Percentiles rank a stretch among this genome's conserved stretches.
Conservation (phyloP, 1,284 basidiomycete genomes). For the Farysia itapuensis region DNA sequence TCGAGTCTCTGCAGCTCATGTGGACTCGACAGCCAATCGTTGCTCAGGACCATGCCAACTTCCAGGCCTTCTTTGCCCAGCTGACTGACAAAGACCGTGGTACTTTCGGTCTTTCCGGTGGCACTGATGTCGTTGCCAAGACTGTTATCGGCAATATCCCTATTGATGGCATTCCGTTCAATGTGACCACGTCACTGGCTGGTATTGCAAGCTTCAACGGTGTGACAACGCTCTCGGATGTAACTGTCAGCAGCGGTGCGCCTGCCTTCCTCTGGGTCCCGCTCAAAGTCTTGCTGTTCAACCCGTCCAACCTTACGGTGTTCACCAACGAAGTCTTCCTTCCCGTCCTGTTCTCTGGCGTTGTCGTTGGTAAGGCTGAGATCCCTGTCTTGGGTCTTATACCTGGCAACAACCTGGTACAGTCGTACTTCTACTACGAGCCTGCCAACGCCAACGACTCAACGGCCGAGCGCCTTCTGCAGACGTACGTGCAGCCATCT, state of each 20-base stretch:
- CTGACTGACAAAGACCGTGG: conserved; percentile 66
- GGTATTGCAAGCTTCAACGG: conserved; percentile 61
- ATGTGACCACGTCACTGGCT: conserved; percentile 66
- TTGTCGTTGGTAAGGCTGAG: conserved; percentile 61
- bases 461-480: conserved; percentile 64
- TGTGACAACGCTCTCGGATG: conserved; percentile 62
- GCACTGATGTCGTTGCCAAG: conserved; percentile 68
- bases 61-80: conserved; percentile 67
- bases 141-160: conserved; percentile 72
- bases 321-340: conserved; percentile 68
- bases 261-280: conserved; percentile 25
- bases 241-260: conserved; percentile 42
- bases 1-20: conserved; percentile 65
- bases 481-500: conserved; percentile 49
- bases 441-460: conserved; percentile 71
- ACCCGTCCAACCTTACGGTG: conserved; percentile 66
- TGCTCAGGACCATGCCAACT: conserved; percentile 66
- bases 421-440: conserved; percentile 71
- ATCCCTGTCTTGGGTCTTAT: conserved; percentile 63
- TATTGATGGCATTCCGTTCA: conserved; percentile 70
- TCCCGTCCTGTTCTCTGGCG: conserved; percentile 67
- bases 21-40: conserved; percentile 64
- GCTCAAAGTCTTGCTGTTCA: conserved; percentile 33
- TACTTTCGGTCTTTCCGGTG: conserved; percentile 66
- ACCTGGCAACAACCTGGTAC: conserved; percentile 67